Percentiles rank a stretch among this genome's conserved stretches.
Conservation (phyloP, 331 rosid genomes). For the Pyracantha coccinea region DNA sequence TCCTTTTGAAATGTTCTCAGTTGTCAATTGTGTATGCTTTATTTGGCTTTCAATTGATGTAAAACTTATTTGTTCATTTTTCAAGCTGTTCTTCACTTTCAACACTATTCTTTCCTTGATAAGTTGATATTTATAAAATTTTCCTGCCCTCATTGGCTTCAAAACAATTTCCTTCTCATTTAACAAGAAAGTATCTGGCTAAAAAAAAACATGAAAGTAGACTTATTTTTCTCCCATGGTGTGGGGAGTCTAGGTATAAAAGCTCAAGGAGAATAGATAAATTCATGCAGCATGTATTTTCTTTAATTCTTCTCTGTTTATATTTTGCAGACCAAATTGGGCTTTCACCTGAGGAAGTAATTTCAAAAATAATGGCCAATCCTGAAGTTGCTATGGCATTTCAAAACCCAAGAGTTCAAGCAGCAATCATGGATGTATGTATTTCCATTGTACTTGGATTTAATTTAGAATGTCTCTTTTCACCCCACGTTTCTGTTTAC, state of each 20-base stretch:
- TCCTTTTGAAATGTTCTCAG: neutral
- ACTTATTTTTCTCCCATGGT: neutral
- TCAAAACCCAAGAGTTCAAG: conserved; percentile 97
- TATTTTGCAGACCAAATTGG: conserved; percentile 87
- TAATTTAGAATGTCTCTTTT: neutral
- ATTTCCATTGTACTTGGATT: conserved; percentile 1
- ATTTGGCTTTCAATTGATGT: neutral
- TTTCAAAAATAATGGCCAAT: conserved; percentile 92
- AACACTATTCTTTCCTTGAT: neutral
- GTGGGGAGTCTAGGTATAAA: neutral
- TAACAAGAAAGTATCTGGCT: neutral
- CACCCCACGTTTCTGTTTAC: neutral
- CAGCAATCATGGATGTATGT: conserved; percentile 99
- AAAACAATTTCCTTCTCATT: neutral
- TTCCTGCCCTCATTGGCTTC: neutral
- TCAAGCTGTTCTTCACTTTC: neutral
- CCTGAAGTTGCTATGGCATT: conserved; percentile 97
- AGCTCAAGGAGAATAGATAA: neutral
- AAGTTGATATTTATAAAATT: neutral
- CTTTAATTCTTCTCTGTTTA: conserved; percentile 2
- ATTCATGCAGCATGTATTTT: neutral
- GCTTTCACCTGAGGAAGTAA: conserved; percentile 86
- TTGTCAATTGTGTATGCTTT: neutral
- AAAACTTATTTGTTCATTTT: neutral
- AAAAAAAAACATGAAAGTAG: neutral